Conservation (phyloP, 2,329 filamentous ascomycete species). For the Cordyceps pruinosa region DNA sequence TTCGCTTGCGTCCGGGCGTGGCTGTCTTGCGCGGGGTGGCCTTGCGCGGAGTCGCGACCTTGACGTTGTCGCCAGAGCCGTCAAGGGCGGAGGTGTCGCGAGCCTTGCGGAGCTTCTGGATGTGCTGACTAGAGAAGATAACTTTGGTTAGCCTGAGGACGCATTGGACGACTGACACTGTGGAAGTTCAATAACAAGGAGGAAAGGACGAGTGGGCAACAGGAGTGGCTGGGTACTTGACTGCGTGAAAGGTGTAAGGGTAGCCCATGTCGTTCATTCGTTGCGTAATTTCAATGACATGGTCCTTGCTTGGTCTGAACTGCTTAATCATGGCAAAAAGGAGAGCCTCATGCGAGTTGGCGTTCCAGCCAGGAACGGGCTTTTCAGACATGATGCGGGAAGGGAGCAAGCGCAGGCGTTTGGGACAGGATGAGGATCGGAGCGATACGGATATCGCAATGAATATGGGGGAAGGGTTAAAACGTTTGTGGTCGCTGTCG, state of each 20-base stretch:
- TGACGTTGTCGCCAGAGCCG: constrained; percentile 15
- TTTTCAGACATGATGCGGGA: constrained; percentile 16
- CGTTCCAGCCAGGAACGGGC: constrained; percentile 26
- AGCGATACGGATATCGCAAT: constrained; percentile 2
- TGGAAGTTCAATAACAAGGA: neutral
- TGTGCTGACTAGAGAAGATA: constrained; percentile 33
- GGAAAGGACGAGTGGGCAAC: neutral
- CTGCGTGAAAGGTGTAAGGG: constrained; percentile 31
- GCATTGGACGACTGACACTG: neutral
- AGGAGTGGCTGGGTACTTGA: constrained; percentile 28
- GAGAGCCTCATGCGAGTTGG: constrained; percentile 31
- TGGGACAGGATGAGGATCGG: constrained; percentile 1
- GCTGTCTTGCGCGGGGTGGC: constrained; percentile 25
- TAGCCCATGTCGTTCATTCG: constrained; percentile 30
- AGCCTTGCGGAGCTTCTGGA: constrained; percentile 37
- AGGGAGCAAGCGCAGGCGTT: too few relatives aligned
- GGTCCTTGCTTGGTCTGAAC: constrained; percentile 27
- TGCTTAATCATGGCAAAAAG: constrained; percentile 31
- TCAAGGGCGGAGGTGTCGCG: constrained; percentile 24
- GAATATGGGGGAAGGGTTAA: neutral
- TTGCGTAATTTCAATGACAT: constrained; percentile 26
- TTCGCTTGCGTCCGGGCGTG: constrained; percentile 21
- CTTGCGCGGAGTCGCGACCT: constrained; percentile 21
- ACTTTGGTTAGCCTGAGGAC: neutral
- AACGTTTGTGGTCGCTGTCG: neutral